A percentile compares a stretch with the other conserved stretches of the same genome.
phyloP scores from a whole-genome alignment of 1,284 basidiomycete species.

The Papiliotrema terrestris region DNA sequence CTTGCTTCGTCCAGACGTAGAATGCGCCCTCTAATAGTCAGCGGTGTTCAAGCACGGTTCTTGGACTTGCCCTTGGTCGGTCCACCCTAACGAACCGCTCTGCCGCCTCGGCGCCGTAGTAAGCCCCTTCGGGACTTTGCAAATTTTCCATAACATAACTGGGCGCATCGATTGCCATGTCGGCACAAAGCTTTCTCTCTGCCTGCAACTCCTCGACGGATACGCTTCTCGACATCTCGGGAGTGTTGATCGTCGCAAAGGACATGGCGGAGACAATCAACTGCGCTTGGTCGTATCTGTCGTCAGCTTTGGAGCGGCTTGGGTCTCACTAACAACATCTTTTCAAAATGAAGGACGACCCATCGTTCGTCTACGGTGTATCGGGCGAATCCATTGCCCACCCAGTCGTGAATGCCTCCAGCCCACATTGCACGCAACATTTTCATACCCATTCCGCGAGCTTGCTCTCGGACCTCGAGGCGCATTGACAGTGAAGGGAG shows the following conservation, averaged over 20 bases:
- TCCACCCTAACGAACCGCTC: too few species aligned
- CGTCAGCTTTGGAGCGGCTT: not conserved
- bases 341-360: conserved; percentile 55
- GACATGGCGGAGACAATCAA: conserved; percentile 37
- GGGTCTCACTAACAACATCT: conserved; percentile 48
- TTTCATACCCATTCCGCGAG: conserved; percentile 32
- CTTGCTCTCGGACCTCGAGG: conserved; percentile 22
- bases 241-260: conserved; percentile 25
- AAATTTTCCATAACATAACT: conserved; percentile 49
- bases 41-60: not conserved
- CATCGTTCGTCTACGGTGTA: conserved; percentile 53
- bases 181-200: conserved; percentile 25
- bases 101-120: conserved; percentile 53
- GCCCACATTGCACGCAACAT: conserved; percentile 45
- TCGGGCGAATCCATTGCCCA: conserved; percentile 51
- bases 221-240: not conserved
- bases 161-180: conserved; percentile 43
- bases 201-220: conserved; percentile 5
- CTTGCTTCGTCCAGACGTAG: conserved; percentile 50
- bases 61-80: too few species aligned
- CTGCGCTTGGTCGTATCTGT: conserved; percentile 52
- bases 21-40: conserved; percentile 49
- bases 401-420: conserved; percentile 53
- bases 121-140: conserved; percentile 44
- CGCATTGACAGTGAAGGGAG: conserved; percentile 15